Percentiles rank a stretch among this genome's conserved stretches.
phyloP scores from a whole-genome alignment of 2,329 filamentous ascomycete genomes.

The Colletotrichum scovillei region DNA sequence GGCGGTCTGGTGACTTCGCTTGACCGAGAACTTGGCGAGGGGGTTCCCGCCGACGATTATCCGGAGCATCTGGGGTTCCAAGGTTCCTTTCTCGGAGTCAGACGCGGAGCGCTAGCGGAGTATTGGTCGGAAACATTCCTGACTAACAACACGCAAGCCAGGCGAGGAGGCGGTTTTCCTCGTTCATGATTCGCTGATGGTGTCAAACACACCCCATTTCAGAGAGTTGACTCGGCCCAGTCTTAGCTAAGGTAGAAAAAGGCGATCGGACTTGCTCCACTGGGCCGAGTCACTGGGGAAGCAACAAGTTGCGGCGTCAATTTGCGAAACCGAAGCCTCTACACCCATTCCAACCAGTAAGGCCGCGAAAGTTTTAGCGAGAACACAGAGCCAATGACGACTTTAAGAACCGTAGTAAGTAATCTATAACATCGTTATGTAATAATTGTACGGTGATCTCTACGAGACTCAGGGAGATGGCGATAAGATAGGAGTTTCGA shows the following conservation, averaged over 20 bases:
- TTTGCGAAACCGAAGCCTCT: neutral
- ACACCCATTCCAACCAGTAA: neutral
- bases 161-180: neutral
- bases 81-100: neutral
- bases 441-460: neutral
- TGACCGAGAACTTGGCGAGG: neutral
- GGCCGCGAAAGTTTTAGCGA: neutral
- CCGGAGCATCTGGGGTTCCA: neutral
- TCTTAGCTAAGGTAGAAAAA: neutral
- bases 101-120: constrained; percentile 24
- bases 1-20: neutral
- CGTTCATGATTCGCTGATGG: neutral
- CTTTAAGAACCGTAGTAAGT: neutral
- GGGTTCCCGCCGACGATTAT: constrained; percentile 17
- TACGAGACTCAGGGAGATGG: neutral
- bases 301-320: neutral
- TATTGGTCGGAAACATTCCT: neutral
- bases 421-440: neutral
- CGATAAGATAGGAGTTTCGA: neutral
- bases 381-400: too few species aligned
- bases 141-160: neutral
- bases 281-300: neutral
- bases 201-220: neutral
- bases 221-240: constrained; percentile 2
- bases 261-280: neutral